Conservation (phyloP, 2,329 filamentous ascomycete genomes). For the Pseudocercospora macadamiae region DNA sequence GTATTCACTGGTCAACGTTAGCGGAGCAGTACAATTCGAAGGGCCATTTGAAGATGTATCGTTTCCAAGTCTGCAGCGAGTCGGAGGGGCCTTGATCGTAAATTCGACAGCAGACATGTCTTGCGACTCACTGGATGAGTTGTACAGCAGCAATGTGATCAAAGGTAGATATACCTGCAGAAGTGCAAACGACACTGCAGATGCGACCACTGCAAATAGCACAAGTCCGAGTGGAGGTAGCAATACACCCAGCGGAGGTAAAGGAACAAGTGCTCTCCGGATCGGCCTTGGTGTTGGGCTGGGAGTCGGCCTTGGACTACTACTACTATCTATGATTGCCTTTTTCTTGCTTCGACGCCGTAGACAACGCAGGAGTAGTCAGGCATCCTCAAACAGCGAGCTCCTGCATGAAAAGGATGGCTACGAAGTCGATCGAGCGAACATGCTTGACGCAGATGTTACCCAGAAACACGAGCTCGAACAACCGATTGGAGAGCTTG, state of each 20-base stretch:
- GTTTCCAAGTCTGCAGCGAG: background rate
- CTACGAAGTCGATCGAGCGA: conserved; percentile 1
- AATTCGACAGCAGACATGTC: background rate
- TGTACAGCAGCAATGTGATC: background rate
- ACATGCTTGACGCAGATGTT: conserved; percentile 1
- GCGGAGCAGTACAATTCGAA: background rate
- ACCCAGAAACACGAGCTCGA: conserved; percentile 2
- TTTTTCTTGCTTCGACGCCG: background rate
- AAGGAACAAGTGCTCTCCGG: background rate
- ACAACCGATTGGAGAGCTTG: background rate
- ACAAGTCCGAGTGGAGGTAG: background rate
- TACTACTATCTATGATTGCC: background rate
- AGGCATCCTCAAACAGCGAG: background rate
- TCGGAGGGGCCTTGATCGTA: background rate
- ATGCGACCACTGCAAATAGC: background rate
- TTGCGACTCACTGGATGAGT: background rate
- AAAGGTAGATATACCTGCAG: background rate
- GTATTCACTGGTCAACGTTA: background rate
- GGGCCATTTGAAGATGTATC: background rate
- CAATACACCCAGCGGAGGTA: background rate
- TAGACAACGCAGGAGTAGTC: background rate
- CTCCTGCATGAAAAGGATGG: background rate
- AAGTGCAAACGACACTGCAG: background rate
- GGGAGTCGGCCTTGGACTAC: background rate
- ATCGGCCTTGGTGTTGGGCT: background rate